A percentile compares a stretch with the other conserved stretches of the same genome.
Evolutionary conservation across 73 alveolate species (phyloP).

Genomic region (Paramecium tetraurelia): DNA sequence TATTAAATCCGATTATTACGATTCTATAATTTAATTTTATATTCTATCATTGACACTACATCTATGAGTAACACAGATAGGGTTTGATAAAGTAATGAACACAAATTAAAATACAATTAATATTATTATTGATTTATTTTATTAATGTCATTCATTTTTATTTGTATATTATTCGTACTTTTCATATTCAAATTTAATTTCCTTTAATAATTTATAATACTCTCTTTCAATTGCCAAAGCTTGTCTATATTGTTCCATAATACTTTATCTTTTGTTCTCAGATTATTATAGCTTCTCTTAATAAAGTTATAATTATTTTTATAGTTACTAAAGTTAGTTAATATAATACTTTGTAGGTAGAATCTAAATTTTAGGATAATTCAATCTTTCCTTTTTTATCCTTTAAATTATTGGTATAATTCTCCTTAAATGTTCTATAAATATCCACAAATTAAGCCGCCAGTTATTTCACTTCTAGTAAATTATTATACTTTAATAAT

Average conservation of each 20-base stretch:
- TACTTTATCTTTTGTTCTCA: conserved; percentile 9
- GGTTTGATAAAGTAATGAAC: background rate
- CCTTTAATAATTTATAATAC: conserved; percentile 55
- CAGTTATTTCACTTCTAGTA: conserved; percentile 53
- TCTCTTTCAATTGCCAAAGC: conserved; percentile 48
- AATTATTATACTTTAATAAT: conserved; percentile 58
- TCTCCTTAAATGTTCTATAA: conserved; percentile 55
- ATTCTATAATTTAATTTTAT: background rate
- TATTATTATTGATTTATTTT: background rate
- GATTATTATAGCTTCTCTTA: background rate
- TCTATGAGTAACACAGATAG: background rate
- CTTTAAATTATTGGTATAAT: conserved; percentile 29
- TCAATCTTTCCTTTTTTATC: conserved; percentile 58
- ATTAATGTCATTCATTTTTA: background rate
- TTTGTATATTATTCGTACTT: background rate
- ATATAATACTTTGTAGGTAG: conserved; percentile 25
- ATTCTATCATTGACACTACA: background rate
- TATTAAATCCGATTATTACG: background rate
- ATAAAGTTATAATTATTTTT: background rate
- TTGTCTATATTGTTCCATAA: conserved; percentile 2
- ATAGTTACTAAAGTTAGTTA: background rate
- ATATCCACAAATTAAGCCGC: conserved; percentile 60
- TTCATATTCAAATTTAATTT: conserved; percentile 16
- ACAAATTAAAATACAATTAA: background rate
- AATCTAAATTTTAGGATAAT: conserved; percentile 46